Evolutionary conservation across 768 basidiomycete species (phyloP).

Genomic region (Podaxis sp.): DNA sequence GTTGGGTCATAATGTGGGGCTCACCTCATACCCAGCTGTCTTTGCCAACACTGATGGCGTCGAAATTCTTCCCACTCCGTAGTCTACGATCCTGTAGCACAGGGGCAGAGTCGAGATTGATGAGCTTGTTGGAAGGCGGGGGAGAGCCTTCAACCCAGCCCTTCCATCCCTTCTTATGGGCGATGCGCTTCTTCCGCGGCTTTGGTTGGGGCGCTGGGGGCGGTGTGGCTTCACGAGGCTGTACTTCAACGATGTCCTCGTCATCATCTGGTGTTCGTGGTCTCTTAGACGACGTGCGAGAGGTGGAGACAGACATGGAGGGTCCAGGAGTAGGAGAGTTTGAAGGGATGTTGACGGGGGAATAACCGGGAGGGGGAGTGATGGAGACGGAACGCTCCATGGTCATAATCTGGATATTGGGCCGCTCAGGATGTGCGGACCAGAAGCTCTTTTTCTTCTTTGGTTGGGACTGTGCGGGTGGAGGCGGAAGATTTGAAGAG

Average conservation of each 20-base stretch:
- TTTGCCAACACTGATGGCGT: conserved; percentile 75
- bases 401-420: conserved; percentile 69
- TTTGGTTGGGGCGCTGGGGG: conserved; percentile 24
- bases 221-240: conserved; percentile 21
- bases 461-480: conserved; percentile 20
- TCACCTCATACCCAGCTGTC: conserved; percentile 71
- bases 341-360: conserved; percentile 43
- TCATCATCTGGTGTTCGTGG: conserved; percentile 73
- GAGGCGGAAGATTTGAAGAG: background rate
- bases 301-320: conserved; percentile 69
- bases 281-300: conserved; percentile 77
- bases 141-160: conserved; percentile 89
- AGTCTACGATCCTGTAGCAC: conserved; percentile 72
- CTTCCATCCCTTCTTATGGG: conserved; percentile 84
- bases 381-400: conserved; percentile 71
- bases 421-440: conserved; percentile 47
- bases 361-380: conserved; percentile 64
- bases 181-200: conserved; percentile 57
- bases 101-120: conserved; percentile 74
- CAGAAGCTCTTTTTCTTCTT: conserved; percentile 50
- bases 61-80: conserved; percentile 84
- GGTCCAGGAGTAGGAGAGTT: conserved; percentile 76
- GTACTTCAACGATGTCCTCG: conserved; percentile 30
- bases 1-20: conserved; percentile 34
- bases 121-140: conserved; percentile 74